These are phyloP conservation scores for Apium graveolens DNA, from an alignment of 129 eudicot species.

Conservation along the genomic window DNA sequence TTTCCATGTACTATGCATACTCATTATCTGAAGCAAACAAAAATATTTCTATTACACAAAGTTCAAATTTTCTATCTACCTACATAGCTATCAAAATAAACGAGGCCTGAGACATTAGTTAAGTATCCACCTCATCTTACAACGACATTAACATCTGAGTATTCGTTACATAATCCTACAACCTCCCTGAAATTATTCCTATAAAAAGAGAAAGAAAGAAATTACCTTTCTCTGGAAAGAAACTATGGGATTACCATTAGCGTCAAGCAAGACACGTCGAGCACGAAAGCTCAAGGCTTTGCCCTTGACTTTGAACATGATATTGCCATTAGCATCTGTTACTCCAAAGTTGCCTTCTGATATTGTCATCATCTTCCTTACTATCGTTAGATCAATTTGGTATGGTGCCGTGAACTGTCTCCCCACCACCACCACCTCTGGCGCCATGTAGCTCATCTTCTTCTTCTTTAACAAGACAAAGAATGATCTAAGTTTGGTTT, in stretches of 20 bases:
- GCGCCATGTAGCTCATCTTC: neutral
- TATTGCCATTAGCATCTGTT: slow-evolving; percentile 29
- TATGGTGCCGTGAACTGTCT: slow-evolving; percentile 31
- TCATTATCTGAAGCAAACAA: too few relatives aligned
- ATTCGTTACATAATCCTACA: too few relatives aligned
- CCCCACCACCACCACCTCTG: slow-evolving; percentile 32
- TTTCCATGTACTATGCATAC: slow-evolving; percentile 29
- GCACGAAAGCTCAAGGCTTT: slow-evolving; percentile 24
- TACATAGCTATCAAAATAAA: too few relatives aligned
- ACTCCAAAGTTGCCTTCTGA: slow-evolving; percentile 26
- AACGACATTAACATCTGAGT: too few relatives aligned
- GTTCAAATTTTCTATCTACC: too few relatives aligned
- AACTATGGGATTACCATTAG: slow-evolving; percentile 29
- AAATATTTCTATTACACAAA: too few relatives aligned
- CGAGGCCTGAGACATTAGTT: too few relatives aligned
- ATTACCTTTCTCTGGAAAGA: slow-evolving; percentile 38
- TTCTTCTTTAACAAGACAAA: neutral
- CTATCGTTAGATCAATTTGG: slow-evolving; percentile 27
- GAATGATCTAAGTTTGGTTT: neutral
- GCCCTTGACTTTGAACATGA: slow-evolving; percentile 39
- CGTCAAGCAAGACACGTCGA: slow-evolving; percentile 41
- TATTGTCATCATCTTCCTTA: slow-evolving; percentile 22
- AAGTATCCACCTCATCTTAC: too few relatives aligned
- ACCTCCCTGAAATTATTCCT: too few relatives aligned
- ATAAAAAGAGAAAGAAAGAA: neutral